A percentile compares a stretch with the other conserved stretches of the same genome.
These are phyloP conservation scores for Stylonectria norvegica DNA, from an alignment of 2,329 filamentous ascomycete species.

Conservation along the genomic window DNA sequence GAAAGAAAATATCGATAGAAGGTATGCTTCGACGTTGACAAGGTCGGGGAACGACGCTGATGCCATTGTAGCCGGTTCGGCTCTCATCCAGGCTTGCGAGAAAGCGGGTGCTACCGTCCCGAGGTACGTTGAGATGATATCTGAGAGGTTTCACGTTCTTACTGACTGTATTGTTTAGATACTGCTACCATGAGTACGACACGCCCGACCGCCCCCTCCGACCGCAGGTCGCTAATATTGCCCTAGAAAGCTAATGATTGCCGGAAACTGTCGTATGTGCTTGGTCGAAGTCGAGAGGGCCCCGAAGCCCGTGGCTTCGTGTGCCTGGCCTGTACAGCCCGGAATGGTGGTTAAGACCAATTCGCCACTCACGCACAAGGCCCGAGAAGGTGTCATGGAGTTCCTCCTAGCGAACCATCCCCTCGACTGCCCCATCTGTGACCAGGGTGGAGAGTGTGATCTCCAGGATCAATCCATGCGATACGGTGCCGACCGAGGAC, in stretches of 20 bases:
- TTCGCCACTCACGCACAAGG: conserved; percentile 93
- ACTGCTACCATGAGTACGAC: conserved; percentile 95
- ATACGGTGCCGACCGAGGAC: conserved; percentile 91
- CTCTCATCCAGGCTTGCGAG: conserved; percentile 98
- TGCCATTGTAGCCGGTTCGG: conserved; percentile 73
- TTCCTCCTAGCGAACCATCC: conserved; percentile 96
- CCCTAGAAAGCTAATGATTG: conserved; percentile 90
- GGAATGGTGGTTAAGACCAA: conserved; percentile 99
- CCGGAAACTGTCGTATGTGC: conserved; percentile 99
- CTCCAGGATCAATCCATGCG: conserved; percentile 99
- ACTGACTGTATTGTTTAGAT: conserved; percentile 56
- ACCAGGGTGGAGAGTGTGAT: conserved; percentile 98
- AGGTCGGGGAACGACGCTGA: conserved; percentile 33
- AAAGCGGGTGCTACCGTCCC: conserved; percentile 90
- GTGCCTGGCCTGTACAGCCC: conserved; percentile 96
- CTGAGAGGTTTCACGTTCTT: conserved; percentile 18
- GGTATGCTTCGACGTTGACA: conserved; percentile 51
- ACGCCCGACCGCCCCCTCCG: conserved; percentile 22
- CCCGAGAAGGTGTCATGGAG: conserved; percentile 98
- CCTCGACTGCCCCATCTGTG: conserved; percentile 94
- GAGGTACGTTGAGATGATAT: conserved; percentile 53
- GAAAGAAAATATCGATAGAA: conserved; percentile 97
- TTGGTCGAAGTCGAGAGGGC: conserved; percentile 95
- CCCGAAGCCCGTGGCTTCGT: conserved; percentile 96
- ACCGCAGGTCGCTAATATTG: conserved; percentile 39